Conservation (phyloP, 192 early-diverging fungal species). For the Coemansia sp. region DNA sequence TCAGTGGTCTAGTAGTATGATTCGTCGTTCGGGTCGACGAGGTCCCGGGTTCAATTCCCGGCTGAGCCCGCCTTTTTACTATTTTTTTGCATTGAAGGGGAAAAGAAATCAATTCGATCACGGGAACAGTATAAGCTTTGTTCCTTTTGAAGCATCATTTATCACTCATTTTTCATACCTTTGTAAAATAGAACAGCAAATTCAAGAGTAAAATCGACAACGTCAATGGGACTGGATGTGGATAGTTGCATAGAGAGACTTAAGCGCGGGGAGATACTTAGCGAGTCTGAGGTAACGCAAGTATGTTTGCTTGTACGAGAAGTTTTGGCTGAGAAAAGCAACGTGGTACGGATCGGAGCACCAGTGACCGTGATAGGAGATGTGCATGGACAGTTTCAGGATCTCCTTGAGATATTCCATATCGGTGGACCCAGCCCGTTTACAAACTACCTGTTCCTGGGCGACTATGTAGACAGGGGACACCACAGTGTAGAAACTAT, state of each 20-base stretch:
- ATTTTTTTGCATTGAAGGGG: too few relatives aligned
- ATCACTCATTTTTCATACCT: not conserved
- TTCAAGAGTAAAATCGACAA: too few relatives aligned
- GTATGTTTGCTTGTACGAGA: constrained; percentile 81
- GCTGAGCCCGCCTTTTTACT: constrained; percentile 36
- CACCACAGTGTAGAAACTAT: constrained; percentile 98
- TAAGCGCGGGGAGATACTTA: constrained; percentile 70
- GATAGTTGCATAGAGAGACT: constrained; percentile 80
- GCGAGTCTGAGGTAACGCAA: constrained; percentile 72
- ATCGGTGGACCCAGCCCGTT: constrained; percentile 91
- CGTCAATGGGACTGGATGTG: constrained; percentile 73
- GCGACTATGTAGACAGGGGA: constrained; percentile 99
- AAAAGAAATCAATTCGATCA: too few relatives aligned
- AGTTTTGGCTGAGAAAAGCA: constrained; percentile 78
- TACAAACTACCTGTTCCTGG: constrained; percentile 98
- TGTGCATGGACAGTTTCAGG: constrained; percentile 92
- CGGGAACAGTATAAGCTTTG: too few relatives aligned
- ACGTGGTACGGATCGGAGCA: constrained; percentile 78
- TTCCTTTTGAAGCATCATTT: too few relatives aligned
- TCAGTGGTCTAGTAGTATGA: constrained; percentile 56
- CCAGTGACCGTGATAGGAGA: constrained; percentile 93
- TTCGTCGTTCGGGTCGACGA: constrained; percentile 56
- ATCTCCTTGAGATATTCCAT: constrained; percentile 91
- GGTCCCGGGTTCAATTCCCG: constrained; percentile 57
- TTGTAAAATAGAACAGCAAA: not conserved